Evolutionary conservation across 106 monocot species (phyloP).

Genomic region (Dioscorea dumetorum): DNA sequence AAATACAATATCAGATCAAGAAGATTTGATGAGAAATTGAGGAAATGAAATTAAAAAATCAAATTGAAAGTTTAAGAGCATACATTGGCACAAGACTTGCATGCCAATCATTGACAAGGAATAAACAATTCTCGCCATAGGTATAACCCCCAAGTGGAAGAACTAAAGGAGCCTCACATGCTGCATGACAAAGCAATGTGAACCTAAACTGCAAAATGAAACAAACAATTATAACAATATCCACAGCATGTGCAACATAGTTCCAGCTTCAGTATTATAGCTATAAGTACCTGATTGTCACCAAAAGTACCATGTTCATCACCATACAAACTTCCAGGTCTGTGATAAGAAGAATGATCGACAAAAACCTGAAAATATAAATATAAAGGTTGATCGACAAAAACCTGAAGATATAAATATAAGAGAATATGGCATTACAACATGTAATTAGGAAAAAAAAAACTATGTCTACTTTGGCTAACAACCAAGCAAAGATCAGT

Average conservation of each 20-base stretch:
- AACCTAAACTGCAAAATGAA: conserved; percentile 74
- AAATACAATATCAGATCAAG: too few relatives aligned
- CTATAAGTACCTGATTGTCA: conserved; percentile 73
- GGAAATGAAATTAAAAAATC: too few relatives aligned
- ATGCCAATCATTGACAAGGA: conserved; percentile 96
- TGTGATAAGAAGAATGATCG: conserved; percentile 78
- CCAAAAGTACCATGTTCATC: conserved; percentile 68
- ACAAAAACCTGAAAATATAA: conserved; percentile 84
- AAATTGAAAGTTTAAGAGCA: conserved; percentile 1
- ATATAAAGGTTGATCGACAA: conserved; percentile 89
- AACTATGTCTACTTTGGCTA: too few relatives aligned
- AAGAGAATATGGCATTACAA: neutral
- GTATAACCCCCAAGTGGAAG: conserved; percentile 80
- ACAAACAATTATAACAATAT: neutral
- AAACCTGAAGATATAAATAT: conserved; percentile 34
- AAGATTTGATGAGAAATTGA: too few relatives aligned
- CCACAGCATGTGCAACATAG: neutral
- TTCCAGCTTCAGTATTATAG: neutral
- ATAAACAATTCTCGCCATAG: conserved; percentile 81
- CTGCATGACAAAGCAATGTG: conserved; percentile 71
- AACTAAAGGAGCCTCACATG: conserved; percentile 94
- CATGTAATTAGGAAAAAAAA: neutral
- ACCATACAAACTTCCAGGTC: conserved; percentile 81
- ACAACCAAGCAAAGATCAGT: too few relatives aligned
- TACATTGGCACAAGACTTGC: conserved; percentile 90